phyloP scores from a whole-genome alignment of 805 yeast species.

The Pichia nanzhaoensis region DNA sequence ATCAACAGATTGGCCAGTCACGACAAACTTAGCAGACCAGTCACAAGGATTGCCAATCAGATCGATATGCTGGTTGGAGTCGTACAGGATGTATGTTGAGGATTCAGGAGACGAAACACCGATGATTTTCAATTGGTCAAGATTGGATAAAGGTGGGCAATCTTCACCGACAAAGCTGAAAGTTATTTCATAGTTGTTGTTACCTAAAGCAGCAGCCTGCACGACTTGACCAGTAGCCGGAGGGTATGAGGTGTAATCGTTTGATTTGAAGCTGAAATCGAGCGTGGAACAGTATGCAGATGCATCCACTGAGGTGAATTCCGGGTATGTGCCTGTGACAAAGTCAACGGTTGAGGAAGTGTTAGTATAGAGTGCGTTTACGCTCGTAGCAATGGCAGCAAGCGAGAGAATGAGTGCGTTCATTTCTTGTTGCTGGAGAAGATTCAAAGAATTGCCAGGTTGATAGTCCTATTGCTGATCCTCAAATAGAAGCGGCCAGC shows the following conservation, averaged over 20 bases:
- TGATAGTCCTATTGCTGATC: too few species aligned
- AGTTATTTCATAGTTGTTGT: conserved; percentile 14
- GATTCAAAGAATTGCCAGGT: too few species aligned
- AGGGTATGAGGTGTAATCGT: conserved; percentile 14
- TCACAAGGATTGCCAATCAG: conserved; percentile 22
- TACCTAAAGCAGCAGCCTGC: conserved; percentile 11
- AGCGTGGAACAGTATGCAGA: conserved; percentile 13
- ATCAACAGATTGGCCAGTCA: conserved; percentile 17
- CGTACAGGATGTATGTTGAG: conserved; percentile 19
- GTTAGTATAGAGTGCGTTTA: conserved; percentile 2
- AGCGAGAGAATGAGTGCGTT: neutral
- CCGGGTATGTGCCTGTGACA: conserved; percentile 8
- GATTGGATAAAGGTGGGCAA: conserved; percentile 14
- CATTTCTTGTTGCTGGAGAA: neutral
- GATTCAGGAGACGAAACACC: conserved; percentile 26
- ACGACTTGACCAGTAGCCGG: conserved; percentile 14
- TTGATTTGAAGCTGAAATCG: conserved; percentile 13
- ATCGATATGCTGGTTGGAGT: conserved; percentile 19
- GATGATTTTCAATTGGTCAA: conserved; percentile 25
- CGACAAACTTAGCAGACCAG: conserved; percentile 25
- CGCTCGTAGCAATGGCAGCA: neutral
- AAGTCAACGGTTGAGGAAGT: conserved; percentile 8
- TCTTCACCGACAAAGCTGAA: conserved; percentile 14
- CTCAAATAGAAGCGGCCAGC: too few species aligned
- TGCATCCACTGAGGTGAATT: neutral